Evolutionary conservation across 768 basidiomycete genomes (phyloP).

Genomic region (Kondoa malvinella): DNA sequence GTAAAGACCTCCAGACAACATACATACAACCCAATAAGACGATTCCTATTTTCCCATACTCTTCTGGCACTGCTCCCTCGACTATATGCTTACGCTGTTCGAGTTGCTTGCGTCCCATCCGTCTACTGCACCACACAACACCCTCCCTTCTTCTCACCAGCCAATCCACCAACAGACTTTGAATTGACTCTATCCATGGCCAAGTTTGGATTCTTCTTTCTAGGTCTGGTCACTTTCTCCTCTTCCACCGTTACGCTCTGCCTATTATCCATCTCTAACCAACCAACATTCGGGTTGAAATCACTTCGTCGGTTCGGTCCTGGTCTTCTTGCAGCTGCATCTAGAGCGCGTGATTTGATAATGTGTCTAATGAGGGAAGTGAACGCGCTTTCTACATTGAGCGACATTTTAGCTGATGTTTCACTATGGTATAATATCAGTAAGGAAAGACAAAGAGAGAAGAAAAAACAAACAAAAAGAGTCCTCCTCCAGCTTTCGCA

Average conservation of each 20-base stretch:
- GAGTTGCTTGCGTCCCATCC: too few species aligned
- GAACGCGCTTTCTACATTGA: neutral
- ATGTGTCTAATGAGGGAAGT: neutral
- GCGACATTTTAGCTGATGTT: neutral
- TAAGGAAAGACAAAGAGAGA: neutral
- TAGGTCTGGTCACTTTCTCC: neutral
- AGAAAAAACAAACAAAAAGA: neutral
- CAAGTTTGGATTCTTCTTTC: neutral
- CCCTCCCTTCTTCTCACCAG: neutral
- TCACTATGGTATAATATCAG: neutral
- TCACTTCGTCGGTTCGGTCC: neutral
- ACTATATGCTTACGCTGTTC: too few species aligned
- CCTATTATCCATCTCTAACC: neutral
- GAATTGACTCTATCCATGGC: neutral
- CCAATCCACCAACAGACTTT: neutral
- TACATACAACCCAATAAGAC: too few species aligned
- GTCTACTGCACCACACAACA: neutral
- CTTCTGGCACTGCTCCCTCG: too few species aligned
- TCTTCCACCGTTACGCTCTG: neutral
- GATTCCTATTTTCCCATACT: too few species aligned
- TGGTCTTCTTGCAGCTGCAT: neutral
- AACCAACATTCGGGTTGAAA: neutral
- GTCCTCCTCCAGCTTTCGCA: neutral
- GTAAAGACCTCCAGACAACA: too few species aligned
- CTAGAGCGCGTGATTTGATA: neutral